Conservation (phyloP, 2,329 filamentous ascomycete species). For the Verticillium klebahnii region DNA sequence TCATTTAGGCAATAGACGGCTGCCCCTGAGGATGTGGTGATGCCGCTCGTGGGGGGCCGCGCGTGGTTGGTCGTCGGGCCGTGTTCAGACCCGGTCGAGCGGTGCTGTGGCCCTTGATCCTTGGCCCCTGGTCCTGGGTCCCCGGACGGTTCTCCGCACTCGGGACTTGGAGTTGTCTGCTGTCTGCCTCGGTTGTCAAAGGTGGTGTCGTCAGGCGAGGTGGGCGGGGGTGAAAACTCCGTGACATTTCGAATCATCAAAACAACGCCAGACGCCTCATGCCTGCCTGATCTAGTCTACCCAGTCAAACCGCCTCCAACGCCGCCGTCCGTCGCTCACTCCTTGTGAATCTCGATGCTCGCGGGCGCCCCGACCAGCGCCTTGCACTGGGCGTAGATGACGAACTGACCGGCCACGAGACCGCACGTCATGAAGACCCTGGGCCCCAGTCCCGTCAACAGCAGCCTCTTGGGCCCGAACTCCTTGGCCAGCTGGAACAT, state of each 20-base stretch:
- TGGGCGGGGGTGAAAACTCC: not conserved
- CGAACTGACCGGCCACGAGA: conserved; percentile 48
- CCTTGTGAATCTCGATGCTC: conserved; percentile 49
- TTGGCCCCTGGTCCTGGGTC: not conserved
- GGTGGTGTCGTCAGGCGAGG: not conserved
- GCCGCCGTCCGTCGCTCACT: conserved; percentile 15
- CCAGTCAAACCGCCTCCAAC: not conserved
- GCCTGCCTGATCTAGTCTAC: not conserved
- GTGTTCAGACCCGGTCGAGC: not conserved
- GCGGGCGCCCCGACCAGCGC: conserved; percentile 45
- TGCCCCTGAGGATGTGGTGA: not conserved
- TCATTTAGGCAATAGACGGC: not conserved
- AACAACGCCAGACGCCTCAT: not conserved
- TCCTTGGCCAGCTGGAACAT: conserved; percentile 48
- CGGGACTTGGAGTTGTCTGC: not conserved
- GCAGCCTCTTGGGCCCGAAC: conserved; percentile 43
- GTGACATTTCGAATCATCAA: not conserved
- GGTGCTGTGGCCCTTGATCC: not conserved
- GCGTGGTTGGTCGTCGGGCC: not conserved
- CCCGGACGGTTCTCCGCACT: not conserved
- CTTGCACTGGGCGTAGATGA: conserved; percentile 53
- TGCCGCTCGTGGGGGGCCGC: not conserved
- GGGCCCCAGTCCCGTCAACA: conserved; percentile 43
- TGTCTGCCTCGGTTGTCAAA: not conserved
- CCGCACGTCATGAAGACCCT: conserved; percentile 50